Evolutionary conservation across 345 rosid species (phyloP).

Genomic region (Erucastrum elatum): DNA sequence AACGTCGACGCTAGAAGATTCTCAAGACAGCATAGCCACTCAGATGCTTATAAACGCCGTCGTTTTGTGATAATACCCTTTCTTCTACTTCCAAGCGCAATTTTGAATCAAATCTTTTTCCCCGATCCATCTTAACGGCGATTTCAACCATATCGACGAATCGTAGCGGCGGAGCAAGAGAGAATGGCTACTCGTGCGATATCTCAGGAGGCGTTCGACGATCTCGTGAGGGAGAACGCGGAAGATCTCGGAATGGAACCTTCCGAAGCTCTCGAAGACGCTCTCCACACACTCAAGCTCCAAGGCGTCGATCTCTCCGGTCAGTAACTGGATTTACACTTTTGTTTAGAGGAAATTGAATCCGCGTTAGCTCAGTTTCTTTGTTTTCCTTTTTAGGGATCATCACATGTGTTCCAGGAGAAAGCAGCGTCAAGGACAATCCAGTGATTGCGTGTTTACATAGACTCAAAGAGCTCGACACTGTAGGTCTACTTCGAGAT

Average conservation of each 20-base stretch:
- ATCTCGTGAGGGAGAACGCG: constrained; percentile 78
- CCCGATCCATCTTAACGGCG: background rate
- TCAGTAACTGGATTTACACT: constrained; percentile 1
- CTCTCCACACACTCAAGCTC: constrained; percentile 73
- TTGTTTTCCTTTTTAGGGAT: constrained; percentile 51
- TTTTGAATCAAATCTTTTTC: background rate
- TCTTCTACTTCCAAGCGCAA: background rate
- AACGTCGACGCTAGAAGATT: too few relatives aligned
- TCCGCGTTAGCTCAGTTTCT: background rate
- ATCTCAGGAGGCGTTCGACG: constrained; percentile 90
- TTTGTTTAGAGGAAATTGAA: background rate
- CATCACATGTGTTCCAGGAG: constrained; percentile 72
- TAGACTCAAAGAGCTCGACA: constrained; percentile 48
- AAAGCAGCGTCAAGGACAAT: constrained; percentile 55
- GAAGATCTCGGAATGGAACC: constrained; percentile 94
- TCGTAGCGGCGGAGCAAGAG: background rate
- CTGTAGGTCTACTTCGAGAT: constrained; percentile 23
- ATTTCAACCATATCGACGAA: background rate
- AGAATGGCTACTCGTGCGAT: constrained; percentile 51
- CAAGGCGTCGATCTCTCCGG: constrained; percentile 97
- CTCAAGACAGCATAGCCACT: too few relatives aligned
- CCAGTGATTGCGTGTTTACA: constrained; percentile 68
- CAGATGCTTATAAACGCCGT: background rate
- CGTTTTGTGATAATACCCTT: background rate
- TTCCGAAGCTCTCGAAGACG: constrained; percentile 84